These are phyloP conservation scores for Trypanosomatidae sp. DNA, from an alignment of 208 protist genomes.

Conservation along the genomic window DNA sequence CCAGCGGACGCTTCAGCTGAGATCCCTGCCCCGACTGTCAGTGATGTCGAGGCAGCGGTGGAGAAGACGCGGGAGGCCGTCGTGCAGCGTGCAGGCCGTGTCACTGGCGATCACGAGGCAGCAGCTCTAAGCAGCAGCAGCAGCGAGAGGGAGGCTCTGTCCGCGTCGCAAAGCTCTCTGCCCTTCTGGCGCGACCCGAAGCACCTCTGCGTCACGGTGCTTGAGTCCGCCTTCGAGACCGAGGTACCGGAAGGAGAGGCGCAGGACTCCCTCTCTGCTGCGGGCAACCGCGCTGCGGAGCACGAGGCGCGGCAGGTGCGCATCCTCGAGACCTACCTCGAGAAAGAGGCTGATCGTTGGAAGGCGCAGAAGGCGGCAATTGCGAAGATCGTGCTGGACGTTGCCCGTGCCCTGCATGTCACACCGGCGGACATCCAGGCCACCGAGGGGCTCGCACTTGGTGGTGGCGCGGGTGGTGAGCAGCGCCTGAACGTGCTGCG, in stretches of 20 bases:
- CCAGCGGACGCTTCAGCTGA: no score
- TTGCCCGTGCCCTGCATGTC: slow-evolving; percentile 35
- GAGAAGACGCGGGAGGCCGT: slow-evolving; percentile 34
- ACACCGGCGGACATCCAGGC: slow-evolving; percentile 60
- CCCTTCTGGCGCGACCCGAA: slow-evolving; percentile 61
- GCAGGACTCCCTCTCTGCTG: slow-evolving; percentile 32
- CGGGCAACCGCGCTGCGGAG: slow-evolving; percentile 30
- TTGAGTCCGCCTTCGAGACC: slow-evolving; percentile 83
- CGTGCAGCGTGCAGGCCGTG: no score
- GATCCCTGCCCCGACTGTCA: slow-evolving; percentile 12
- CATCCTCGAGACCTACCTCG: slow-evolving; percentile 78
- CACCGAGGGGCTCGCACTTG: slow-evolving; percentile 19
- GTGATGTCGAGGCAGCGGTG: slow-evolving; percentile 34
- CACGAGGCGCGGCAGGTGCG: slow-evolving; percentile 52
- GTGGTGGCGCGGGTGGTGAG: background rate
- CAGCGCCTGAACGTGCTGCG: slow-evolving; percentile 48
- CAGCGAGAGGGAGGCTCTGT: background rate
- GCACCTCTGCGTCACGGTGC: slow-evolving; percentile 62
- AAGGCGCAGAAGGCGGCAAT: slow-evolving; percentile 74
- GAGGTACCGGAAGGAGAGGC: slow-evolving; percentile 38
- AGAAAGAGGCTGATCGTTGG: slow-evolving; percentile 53
- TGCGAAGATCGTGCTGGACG: slow-evolving; percentile 50
- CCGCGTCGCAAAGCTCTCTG: background rate
- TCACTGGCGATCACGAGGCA: background rate
- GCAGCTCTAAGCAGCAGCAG: background rate